These are phyloP conservation scores for Mucor piriformis DNA, from an alignment of 371 early-diverging fungal species.

Conservation along the genomic window DNA sequence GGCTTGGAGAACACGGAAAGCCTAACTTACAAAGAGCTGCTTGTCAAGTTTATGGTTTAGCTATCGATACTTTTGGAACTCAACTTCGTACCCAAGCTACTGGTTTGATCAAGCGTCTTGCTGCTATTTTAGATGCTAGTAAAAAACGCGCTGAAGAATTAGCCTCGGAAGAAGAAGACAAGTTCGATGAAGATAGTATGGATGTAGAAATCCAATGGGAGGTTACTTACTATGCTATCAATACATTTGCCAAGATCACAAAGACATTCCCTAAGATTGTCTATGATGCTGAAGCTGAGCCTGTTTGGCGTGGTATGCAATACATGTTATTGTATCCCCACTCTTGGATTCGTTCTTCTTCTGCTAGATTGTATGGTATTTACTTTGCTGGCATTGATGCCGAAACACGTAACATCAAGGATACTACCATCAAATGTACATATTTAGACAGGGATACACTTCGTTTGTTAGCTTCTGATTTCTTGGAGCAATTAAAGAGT, in stretches of 20 bases:
- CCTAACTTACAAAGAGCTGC: conserved; percentile 72
- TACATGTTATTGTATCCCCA: conserved; percentile 82
- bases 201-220: conserved; percentile 78
- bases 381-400: conserved; percentile 74
- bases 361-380: conserved; percentile 75
- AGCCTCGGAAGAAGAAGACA: conserved; percentile 36
- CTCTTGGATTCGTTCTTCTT: conserved; percentile 81
- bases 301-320: conserved; percentile 63
- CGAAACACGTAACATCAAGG: conserved; percentile 45
- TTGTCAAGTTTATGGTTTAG: conserved; percentile 83
- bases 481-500: conserved; percentile 78
- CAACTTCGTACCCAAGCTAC: conserved; percentile 59
- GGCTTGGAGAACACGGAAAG: conserved; percentile 67
- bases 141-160: conserved; percentile 45
- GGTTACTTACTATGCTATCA: conserved; percentile 79
- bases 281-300: conserved; percentile 40
- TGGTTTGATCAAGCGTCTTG: conserved; percentile 51
- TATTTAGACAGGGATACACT: conserved; percentile 57
- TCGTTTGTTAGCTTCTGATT: conserved; percentile 56
- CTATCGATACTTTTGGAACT: conserved; percentile 75
- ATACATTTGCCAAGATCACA: conserved; percentile 71
- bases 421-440: conserved; percentile 19
- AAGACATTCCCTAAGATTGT: conserved; percentile 58
- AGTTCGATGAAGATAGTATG: conserved; percentile 49
- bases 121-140: conserved; percentile 54